Percentiles rank a stretch among this genome's conserved stretches.
Evolutionary conservation across 208 protist species (phyloP).

Genomic region (Crithidia fasciculata): DNA sequence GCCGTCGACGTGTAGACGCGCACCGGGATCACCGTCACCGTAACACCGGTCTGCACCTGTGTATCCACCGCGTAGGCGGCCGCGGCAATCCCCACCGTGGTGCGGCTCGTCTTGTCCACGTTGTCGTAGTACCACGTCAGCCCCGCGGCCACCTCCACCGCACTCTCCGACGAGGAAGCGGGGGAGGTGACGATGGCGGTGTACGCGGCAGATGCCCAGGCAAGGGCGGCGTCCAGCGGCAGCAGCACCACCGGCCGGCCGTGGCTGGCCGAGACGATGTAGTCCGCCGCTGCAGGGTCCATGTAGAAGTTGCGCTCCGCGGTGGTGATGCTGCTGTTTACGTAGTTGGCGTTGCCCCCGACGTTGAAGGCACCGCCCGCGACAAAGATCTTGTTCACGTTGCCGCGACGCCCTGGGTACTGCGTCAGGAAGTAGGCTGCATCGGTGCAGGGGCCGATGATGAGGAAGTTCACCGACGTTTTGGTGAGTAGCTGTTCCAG

Average conservation of each 20-base stretch:
- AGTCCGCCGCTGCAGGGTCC: conserved; percentile 66
- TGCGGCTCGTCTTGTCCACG: conserved; percentile 25
- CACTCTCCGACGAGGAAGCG: conserved; percentile 8
- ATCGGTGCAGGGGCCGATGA: conserved; percentile 71
- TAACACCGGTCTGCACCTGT: conserved; percentile 12
- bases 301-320: conserved; percentile 79
- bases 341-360: conserved; percentile 45
- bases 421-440: conserved; percentile 60
- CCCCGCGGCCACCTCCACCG: conserved; percentile 21
- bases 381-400: conserved; percentile 44
- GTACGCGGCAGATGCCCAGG: conserved; percentile 48
- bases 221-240: conserved; percentile 46
- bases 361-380: conserved; percentile 60
- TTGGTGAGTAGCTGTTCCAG: conserved; percentile 36
- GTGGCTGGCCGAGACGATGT: conserved; percentile 48
- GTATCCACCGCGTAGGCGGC: conserved; percentile 29
- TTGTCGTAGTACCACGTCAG: conserved; percentile 44
- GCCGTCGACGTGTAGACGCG: conserved; percentile 29
- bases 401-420: conserved; percentile 21
- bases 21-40: conserved; percentile 35
- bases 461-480: conserved; percentile 47
- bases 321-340: conserved; percentile 42
- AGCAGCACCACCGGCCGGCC: conserved; percentile 56
- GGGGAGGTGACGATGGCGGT: conserved; percentile 30
- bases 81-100: conserved; percentile 33